These are phyloP conservation scores for Thelonectria blattea DNA, from an alignment of 2,329 filamentous ascomycete species.

Conservation along the genomic window DNA sequence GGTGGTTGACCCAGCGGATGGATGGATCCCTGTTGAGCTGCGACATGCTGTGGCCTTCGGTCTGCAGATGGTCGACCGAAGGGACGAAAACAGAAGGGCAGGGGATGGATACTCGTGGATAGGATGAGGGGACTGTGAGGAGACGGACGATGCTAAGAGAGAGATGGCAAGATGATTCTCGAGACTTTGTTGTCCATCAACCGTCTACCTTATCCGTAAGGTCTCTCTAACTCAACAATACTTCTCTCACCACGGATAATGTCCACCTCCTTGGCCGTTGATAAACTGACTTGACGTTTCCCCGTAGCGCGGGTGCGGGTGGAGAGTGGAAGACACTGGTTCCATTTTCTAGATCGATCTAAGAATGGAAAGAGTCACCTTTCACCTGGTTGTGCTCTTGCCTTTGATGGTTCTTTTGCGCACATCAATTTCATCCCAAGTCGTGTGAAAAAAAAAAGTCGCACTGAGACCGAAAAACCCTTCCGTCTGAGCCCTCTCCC, in stretches of 20 bases:
- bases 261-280: background rate
- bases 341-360: conserved; percentile 15
- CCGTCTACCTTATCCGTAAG: too few relatives aligned
- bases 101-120: background rate
- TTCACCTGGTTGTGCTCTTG: background rate
- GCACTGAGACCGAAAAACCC: background rate
- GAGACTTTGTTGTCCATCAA: background rate
- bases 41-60: background rate
- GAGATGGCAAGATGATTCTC: background rate
- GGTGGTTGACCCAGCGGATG: background rate
- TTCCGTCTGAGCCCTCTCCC: background rate
- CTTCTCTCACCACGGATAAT: too few relatives aligned
- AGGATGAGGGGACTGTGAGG: background rate
- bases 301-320: conserved; percentile 13
- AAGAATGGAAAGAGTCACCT: conserved; percentile 6
- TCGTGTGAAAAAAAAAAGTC: background rate
- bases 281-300: conserved; percentile 4
- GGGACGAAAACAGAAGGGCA: background rate
- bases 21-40: background rate
- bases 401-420: background rate
- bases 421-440: background rate
- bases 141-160: background rate
- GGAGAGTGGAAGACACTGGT: conserved; percentile 16
- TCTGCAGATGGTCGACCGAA: background rate
- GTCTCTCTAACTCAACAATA: too few relatives aligned